Conservation (phyloP, 2,329 filamentous ascomycete species). For the Claviceps spartinae region DNA sequence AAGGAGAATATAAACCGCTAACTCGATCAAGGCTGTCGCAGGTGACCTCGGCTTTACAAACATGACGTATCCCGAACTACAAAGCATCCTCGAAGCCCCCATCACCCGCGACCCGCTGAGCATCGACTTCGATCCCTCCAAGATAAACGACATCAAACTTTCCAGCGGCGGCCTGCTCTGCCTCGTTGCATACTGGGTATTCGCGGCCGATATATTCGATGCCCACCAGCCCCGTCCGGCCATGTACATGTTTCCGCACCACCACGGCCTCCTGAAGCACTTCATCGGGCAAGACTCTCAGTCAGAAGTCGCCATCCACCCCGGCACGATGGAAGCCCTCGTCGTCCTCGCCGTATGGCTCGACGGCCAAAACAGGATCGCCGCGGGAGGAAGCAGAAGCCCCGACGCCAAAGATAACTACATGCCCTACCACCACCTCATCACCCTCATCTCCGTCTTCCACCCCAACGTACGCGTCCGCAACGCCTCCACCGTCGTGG, state of each 20-base stretch:
- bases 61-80: slow-evolving; percentile 31
- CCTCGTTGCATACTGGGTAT: slow-evolving; percentile 47
- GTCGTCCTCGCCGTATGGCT: slow-evolving; percentile 47
- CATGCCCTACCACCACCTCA: slow-evolving; percentile 46
- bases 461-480: slow-evolving; percentile 40
- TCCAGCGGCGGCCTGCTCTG: slow-evolving; percentile 46
- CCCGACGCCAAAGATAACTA: slow-evolving; percentile 27
- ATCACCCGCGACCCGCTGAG: slow-evolving; percentile 32
- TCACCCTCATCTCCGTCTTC: slow-evolving; percentile 44
- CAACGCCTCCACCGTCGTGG: slow-evolving; percentile 40
- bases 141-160: slow-evolving; percentile 39
- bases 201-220: slow-evolving; percentile 47
- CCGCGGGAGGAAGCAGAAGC: slow-evolving; percentile 9
- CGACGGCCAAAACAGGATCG: slow-evolving; percentile 34
- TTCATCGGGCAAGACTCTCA: slow-evolving; percentile 40
- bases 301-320: slow-evolving; percentile 31
- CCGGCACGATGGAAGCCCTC: slow-evolving; percentile 45
- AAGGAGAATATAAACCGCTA: too few relatives aligned
- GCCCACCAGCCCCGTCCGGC: slow-evolving; percentile 38
- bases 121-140: slow-evolving; percentile 29
- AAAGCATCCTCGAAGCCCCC: slow-evolving; percentile 27
- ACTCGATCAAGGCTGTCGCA: slow-evolving; percentile 38
- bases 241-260: slow-evolving; percentile 47
- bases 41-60: slow-evolving; percentile 44
- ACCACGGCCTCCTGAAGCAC: slow-evolving; percentile 37